These are phyloP conservation scores for Aspergillus hancockii DNA, from an alignment of 495 filamentous ascomycete species.

Conservation along the genomic window DNA sequence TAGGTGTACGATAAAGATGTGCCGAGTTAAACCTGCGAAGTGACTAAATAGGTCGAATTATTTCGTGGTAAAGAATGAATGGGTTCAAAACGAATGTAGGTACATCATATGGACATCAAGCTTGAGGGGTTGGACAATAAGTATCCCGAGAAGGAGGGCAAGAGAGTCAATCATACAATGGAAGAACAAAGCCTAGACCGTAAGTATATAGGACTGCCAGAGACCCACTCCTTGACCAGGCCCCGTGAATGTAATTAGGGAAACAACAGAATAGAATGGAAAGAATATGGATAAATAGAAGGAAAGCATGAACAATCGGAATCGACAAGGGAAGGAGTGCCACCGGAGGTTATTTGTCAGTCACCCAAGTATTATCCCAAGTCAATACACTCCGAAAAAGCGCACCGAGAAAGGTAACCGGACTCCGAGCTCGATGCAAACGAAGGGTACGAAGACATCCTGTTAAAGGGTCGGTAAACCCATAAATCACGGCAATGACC, in stretches of 20 bases:
- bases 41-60: not conserved
- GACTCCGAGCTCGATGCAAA: slow-evolving; percentile 29
- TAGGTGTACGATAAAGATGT: not conserved
- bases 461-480: slow-evolving; percentile 16
- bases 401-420: slow-evolving; percentile 18
- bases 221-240: not conserved
- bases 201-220: not conserved
- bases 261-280: slow-evolving; percentile 5
- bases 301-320: slow-evolving; percentile 1
- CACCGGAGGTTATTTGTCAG: not conserved
- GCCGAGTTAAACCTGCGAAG: not conserved
- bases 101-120: slow-evolving; percentile 7
- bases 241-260: not conserved
- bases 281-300: slow-evolving; percentile 1
- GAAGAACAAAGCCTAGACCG: slow-evolving; percentile 8
- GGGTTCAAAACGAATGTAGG: slow-evolving; percentile 23
- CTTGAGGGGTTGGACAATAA: not conserved
- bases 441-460: slow-evolving; percentile 18
- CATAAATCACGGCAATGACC: slow-evolving; percentile 15
- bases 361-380: slow-evolving; percentile 11
- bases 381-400: slow-evolving; percentile 15
- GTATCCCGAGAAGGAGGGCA: not conserved
- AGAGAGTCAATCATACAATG: not conserved
- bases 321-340: slow-evolving; percentile 12
- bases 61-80: not conserved